A percentile compares a stretch with the other conserved stretches of the same genome.
phyloP scores from a whole-genome alignment of 2,329 filamentous ascomycete species.

The Pestalotiopsis fici region DNA sequence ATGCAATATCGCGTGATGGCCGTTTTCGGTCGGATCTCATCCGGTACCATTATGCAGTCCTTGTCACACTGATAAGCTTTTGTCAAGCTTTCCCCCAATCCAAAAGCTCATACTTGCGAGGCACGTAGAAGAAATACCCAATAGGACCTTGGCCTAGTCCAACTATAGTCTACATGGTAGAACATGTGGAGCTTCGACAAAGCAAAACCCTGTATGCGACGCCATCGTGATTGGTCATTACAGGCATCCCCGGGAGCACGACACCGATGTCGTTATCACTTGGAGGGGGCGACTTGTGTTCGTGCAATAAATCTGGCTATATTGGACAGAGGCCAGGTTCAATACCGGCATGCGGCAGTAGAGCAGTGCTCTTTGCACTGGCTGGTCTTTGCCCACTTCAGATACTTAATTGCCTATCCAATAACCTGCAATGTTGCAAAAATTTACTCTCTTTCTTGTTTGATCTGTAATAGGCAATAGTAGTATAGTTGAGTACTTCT shows the following conservation, averaged over 20 bases:
- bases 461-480: background rate
- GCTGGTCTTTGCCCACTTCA: background rate
- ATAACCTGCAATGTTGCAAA: background rate
- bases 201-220: background rate
- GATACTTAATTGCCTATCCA: background rate
- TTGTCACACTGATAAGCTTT: background rate
- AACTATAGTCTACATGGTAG: too few species aligned
- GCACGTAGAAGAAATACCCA: too few species aligned
- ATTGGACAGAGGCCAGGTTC: too few species aligned
- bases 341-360: background rate
- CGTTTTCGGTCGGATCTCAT: background rate
- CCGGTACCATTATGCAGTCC: background rate
- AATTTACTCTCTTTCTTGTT: background rate
- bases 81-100: background rate
- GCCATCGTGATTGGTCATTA: background rate
- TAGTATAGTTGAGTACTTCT: background rate
- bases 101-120: too few species aligned
- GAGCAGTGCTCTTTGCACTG: too few species aligned
- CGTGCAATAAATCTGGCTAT: background rate
- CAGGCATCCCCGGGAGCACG: background rate
- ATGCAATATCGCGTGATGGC: background rate
- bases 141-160: too few species aligned
- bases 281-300: background rate
- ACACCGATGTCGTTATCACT: slow-evolving; percentile 3
- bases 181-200: background rate